phyloP scores from a whole-genome alignment of 2,329 filamentous ascomycete genomes.

The Falciphora oryzae region DNA sequence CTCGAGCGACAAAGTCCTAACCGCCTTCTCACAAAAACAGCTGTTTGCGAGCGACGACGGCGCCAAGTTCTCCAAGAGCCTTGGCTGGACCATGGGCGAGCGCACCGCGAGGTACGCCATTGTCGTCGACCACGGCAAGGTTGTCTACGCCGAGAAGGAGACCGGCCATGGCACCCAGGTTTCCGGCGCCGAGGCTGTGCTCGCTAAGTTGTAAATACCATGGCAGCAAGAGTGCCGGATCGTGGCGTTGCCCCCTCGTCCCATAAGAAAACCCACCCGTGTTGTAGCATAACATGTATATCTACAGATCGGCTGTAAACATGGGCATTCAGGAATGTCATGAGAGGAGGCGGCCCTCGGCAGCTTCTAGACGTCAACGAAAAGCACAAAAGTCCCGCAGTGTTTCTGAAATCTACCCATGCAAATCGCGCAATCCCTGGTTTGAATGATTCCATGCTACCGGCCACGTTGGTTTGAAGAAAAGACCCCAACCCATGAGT shows the following conservation, averaged over 20 bases:
- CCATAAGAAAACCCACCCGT: not conserved
- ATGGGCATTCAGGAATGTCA: not conserved
- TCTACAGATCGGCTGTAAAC: not conserved
- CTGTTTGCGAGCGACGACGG: slow-evolving; percentile 70
- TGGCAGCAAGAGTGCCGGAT: not conserved
- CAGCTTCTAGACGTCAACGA: not conserved
- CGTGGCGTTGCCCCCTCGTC: not conserved
- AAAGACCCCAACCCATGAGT: slow-evolving; percentile 14
- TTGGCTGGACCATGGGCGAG: slow-evolving; percentile 66
- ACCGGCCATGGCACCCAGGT: slow-evolving; percentile 39
- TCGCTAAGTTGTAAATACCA: slow-evolving; percentile 43
- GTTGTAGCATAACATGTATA: not conserved
- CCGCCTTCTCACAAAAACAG: slow-evolving; percentile 24
- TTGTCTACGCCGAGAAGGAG: slow-evolving; percentile 74
- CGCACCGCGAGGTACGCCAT: slow-evolving; percentile 76
- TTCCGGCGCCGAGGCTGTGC: slow-evolving; percentile 48
- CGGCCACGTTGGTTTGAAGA: slow-evolving; percentile 13
- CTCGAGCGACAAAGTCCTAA: not conserved
- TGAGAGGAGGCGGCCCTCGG: not conserved
- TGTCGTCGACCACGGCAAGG: slow-evolving; percentile 76
- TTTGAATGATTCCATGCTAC: slow-evolving; percentile 17
- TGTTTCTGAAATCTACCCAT: slow-evolving; percentile 11
- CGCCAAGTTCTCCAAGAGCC: slow-evolving; percentile 67
- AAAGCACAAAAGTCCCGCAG: slow-evolving; percentile 5
- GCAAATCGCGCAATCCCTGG: slow-evolving; percentile 14